Base-by-base conservation (phyloP, 495 filamentous ascomycete species). In the Viridothelium virens region DNA sequence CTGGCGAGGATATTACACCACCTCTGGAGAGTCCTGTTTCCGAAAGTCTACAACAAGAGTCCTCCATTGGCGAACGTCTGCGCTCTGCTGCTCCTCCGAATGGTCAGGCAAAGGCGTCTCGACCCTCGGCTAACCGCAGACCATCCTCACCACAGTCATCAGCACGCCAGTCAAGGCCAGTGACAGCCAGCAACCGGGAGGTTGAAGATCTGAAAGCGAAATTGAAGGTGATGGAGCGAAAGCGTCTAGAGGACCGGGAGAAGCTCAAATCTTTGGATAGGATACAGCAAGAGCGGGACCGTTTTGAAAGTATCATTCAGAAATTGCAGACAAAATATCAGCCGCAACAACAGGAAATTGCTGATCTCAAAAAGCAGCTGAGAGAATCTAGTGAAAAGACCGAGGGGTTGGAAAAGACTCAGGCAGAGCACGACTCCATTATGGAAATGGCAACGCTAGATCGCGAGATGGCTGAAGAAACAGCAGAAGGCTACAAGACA, bases 381-480 rank as follows among this genome's bases (percentile, higher is more conserved):
- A 92, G 89, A 71, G 90, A 96, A 59, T 83, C 86, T 5, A 87
- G 92, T 68, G 75, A 81, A 14, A 83, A 81, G 61, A 76, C 90
- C 10, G 87, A 89, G 65, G 80, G 87, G 62, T 74, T 94, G 10
- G 91, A 93, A 68, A 78, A 81, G 14, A 78, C 88, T 31, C 88
- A 92, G 71, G 88, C 87, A 0, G 91, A 96, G 63, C 85, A 94
- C 76, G 94, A 97, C 18, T 83, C 86, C 5, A 80, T 88, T 16
- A 78, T 96, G 76, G 95, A 98, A 79, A 87, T 96, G 78, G 90
- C 91, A 18, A 87, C 88, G 0, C 79, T 98, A 25, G 94, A 98
- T 72, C 83, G 91, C 16, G 93, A 97, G 75, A 96, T 97, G 91
- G 95, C 94, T 2, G 93, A 97, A 75, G 93, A 97, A 73, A 90